Evolutionary conservation across 2,329 filamentous ascomycete genomes (phyloP).

Genomic region (Plenodomus tracheiphilus): DNA sequence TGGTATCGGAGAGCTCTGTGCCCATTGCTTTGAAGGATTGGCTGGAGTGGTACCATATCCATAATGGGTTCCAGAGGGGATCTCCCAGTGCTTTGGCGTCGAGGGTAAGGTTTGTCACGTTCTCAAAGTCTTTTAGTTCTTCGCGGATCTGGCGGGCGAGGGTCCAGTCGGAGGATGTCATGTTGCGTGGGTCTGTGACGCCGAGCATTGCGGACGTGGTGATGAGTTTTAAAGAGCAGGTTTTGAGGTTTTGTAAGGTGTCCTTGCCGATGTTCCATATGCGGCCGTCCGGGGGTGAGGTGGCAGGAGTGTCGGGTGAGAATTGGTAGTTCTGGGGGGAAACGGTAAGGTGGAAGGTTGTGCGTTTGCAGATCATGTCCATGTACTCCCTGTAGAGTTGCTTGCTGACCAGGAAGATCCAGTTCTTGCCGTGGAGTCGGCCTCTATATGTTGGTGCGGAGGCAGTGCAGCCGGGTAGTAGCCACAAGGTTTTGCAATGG

Average conservation of each 20-base stretch:
- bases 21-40: conserved; percentile 41
- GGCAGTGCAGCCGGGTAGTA: conserved; percentile 12
- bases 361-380: conserved; percentile 36
- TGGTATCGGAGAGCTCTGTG: conserved; percentile 8
- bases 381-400: conserved; percentile 42
- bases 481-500: conserved; percentile 21
- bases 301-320: not conserved
- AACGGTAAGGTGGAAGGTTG: conserved; percentile 37
- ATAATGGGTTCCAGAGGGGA: conserved; percentile 46
- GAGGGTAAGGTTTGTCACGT: conserved; percentile 27
- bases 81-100: conserved; percentile 42
- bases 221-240: conserved; percentile 35
- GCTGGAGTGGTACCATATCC: conserved; percentile 44
- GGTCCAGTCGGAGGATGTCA: conserved; percentile 36
- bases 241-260: conserved; percentile 25
- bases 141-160: conserved; percentile 33
- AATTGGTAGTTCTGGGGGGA: conserved; percentile 34
- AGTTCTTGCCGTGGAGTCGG: conserved; percentile 17
- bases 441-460: conserved; percentile 1
- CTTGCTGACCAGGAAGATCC: conserved; percentile 37
- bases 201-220: conserved; percentile 43
- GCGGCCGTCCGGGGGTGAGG: conserved; percentile 3
- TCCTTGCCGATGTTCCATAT: conserved; percentile 37
- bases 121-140: conserved; percentile 24
- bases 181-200: conserved; percentile 39